A percentile compares a stretch with the other conserved stretches of the same genome.
These are phyloP conservation scores for Teunomyces atbi DNA, from an alignment of 805 yeast genomes.

Conservation along the genomic window DNA sequence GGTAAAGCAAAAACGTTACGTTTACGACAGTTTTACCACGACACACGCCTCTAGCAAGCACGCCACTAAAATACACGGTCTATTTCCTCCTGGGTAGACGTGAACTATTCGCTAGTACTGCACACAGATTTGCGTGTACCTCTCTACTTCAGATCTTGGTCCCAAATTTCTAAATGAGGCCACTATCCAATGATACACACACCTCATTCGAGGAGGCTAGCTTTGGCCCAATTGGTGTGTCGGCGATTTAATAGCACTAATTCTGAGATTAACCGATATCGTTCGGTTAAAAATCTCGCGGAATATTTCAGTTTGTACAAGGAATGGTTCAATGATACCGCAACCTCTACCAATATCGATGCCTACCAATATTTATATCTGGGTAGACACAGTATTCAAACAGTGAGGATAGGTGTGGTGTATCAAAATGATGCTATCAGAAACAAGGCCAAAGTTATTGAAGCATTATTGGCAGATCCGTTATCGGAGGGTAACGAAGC, in stretches of 20 bases:
- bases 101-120: too few relatives aligned
- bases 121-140: too few relatives aligned
- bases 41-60: too few relatives aligned
- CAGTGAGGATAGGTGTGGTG: conserved; percentile 31
- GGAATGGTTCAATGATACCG: conserved; percentile 17
- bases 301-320: background rate
- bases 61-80: too few relatives aligned
- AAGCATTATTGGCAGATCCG: conserved; percentile 40
- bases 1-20: too few relatives aligned
- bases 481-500: conserved; percentile 28
- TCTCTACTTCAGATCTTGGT: too few relatives aligned
- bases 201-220: background rate
- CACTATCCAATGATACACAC: background rate
- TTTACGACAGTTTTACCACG: too few relatives aligned
- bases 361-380: conserved; percentile 13
- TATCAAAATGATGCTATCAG: conserved; percentile 25
- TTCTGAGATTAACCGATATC: background rate
- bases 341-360: conserved; percentile 14
- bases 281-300: background rate
- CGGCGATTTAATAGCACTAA: background rate
- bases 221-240: background rate
- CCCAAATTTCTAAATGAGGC: background rate
- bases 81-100: too few relatives aligned
- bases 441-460: conserved; percentile 29
- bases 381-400: conserved; percentile 9